These are phyloP conservation scores for Yarrowia bubula DNA, from an alignment of 805 yeast genomes.

Conservation along the genomic window DNA sequence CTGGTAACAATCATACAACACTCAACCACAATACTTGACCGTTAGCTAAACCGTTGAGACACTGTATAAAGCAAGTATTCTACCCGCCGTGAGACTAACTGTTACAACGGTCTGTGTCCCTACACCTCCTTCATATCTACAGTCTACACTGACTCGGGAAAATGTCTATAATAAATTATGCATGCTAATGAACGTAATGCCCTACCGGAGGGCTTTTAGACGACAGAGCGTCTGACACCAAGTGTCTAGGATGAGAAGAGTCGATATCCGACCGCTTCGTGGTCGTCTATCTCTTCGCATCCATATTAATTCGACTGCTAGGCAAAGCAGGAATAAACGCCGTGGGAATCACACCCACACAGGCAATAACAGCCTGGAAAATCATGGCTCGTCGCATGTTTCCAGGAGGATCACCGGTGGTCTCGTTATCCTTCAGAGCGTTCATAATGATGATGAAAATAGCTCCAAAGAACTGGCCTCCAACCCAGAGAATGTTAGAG, in stretches of 20 bases:
- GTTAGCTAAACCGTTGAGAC: too few species aligned
- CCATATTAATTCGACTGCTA: conserved; percentile 31
- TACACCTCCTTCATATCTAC: too few species aligned
- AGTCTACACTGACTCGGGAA: too few species aligned
- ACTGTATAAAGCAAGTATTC: too few species aligned
- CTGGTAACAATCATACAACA: too few species aligned
- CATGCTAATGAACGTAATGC: background rate
- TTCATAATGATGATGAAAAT: conserved; percentile 39
- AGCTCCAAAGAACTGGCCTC: conserved; percentile 39
- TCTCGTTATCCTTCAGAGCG: conserved; percentile 35
- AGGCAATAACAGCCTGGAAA: conserved; percentile 39
- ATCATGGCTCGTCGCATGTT: conserved; percentile 39
- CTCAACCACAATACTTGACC: too few species aligned
- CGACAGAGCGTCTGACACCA: background rate
- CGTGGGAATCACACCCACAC: conserved; percentile 35
- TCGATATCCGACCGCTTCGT: background rate
- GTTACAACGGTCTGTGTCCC: too few species aligned
- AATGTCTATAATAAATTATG: background rate
- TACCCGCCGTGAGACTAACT: too few species aligned
- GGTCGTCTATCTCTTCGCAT: background rate
- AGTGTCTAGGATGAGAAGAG: too few species aligned
- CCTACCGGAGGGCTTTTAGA: too few species aligned
- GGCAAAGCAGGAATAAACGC: conserved; percentile 28
- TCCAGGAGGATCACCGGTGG: conserved; percentile 37
- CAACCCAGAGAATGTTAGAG: conserved; percentile 37